Conservation (phyloP, 73 alveolate species). For the Symbiodinium natans region DNA sequence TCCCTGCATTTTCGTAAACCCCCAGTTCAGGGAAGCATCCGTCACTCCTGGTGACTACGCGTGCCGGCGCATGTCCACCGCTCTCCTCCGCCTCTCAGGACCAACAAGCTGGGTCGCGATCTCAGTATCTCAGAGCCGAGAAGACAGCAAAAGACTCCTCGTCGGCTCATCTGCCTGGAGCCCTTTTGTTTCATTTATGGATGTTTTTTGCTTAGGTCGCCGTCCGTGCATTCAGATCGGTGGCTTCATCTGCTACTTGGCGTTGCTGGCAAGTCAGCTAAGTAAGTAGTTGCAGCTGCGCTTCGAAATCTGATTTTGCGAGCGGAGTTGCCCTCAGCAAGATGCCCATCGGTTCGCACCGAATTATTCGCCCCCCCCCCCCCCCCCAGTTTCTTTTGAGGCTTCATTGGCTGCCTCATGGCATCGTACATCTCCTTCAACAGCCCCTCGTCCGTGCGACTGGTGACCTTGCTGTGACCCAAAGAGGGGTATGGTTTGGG, state of each 20-base stretch:
- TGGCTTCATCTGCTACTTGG: constrained; percentile 59
- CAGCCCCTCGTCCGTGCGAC: constrained; percentile 21
- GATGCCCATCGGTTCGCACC: no score
- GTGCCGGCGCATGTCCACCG: background rate
- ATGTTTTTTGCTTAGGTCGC: constrained; percentile 9
- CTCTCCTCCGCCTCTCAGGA: background rate
- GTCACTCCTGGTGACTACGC: no score
- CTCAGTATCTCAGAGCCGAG: background rate
- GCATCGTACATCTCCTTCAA: constrained; percentile 50
- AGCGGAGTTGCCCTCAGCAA: no score
- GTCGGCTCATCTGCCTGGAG: background rate
- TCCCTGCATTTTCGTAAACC: no score
- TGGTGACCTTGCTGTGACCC: background rate
- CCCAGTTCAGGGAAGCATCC: no score
- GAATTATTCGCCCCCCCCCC: no score
- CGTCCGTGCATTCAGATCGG: constrained; percentile 88
- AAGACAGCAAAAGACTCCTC: background rate
- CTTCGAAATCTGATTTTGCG: no score
- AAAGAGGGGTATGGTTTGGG: no score
- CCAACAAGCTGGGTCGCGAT: background rate
- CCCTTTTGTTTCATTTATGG: background rate
- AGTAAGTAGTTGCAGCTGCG: background rate
- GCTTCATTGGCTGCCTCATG: constrained; percentile 81
- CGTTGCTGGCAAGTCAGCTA: no score
- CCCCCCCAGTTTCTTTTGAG: background rate